Evolutionary conservation across 2,329 filamentous ascomycete genomes (phyloP).

Genomic region (Seiridium unicorne): DNA sequence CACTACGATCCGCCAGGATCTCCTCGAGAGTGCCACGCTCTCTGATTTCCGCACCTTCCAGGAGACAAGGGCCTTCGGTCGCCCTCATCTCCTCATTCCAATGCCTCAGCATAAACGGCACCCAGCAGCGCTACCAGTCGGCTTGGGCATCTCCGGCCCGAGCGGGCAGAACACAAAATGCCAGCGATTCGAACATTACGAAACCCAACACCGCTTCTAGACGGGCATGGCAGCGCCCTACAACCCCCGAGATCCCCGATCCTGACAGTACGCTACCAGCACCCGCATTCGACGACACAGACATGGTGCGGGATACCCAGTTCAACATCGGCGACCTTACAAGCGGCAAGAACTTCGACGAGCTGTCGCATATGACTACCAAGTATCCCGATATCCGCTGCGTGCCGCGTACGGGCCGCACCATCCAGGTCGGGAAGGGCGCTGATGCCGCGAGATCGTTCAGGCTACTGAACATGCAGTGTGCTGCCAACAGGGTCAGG

Average conservation of each 20-base stretch:
- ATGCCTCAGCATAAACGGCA: conserved; percentile 1
- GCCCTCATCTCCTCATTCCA: neutral
- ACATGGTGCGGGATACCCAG: neutral
- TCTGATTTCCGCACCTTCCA: neutral
- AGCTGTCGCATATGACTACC: conserved; percentile 1
- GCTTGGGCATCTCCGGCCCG: conserved; percentile 15
- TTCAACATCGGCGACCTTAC: conserved; percentile 13
- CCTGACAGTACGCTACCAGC: neutral
- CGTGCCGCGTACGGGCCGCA: conserved; percentile 42
- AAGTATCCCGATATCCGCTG: conserved; percentile 32
- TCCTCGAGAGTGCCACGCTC: neutral
- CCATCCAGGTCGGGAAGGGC: conserved; percentile 37
- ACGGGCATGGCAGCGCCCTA: neutral
- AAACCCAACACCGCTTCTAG: conserved; percentile 4
- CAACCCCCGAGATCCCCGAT: neutral
- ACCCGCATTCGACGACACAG: neutral
- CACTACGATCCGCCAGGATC: conserved; percentile 4
- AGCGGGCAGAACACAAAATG: neutral
- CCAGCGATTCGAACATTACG: conserved; percentile 1
- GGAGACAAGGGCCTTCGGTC: neutral
- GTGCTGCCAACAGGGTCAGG: conserved; percentile 55
- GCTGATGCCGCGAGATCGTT: conserved; percentile 47
- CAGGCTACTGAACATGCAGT: conserved; percentile 35
- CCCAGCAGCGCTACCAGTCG: conserved; percentile 13
- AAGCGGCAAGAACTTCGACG: conserved; percentile 10